Base-by-base conservation (phyloP, 768 basidiomycete genomes). In the Lactarius quietus region DNA sequence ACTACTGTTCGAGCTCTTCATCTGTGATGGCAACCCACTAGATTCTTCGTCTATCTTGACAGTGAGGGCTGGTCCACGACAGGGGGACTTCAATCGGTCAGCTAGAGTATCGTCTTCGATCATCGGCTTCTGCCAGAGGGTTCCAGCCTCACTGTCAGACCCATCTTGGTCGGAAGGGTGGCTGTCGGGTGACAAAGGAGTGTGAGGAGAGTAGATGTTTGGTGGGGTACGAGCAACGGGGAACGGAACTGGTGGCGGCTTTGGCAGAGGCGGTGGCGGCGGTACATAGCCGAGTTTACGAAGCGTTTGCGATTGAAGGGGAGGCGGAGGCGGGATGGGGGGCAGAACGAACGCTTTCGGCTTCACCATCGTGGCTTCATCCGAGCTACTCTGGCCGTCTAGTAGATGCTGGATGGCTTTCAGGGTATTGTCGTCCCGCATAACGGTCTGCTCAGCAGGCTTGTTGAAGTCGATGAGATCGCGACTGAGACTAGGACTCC, bases 111-210 rank as follows among this genome's bases (percentile, higher is more conserved):
- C 39, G 56, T 59, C 65, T 66, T 70, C 63, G 48, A 70, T 75
- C 48, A 81, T 80, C 29, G 76, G 74, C 61, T 73, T 79, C 57
- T 77, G 76, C 83, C 82, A 83, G 41, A 81, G 74, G 17, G 80
- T 82, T n/a, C 80, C 79, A 31, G 69, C 71, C 53, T 81, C 78
- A 31, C 79, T 80, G 58, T 85, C 85, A 10, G 81, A 83, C 23
- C 83, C 85, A 52, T 82, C 81, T 7, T 82, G 73, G 29, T 72
- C 69, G 29, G 68, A 56, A 41, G 62, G 61, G 20, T 68, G 68
- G 29, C 61, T 57, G 15, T 66, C 64, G 31, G 65, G 59, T 3
- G 70, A 64, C 20, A 64, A 36, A 18, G 64, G 69, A 23, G 67
- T 65, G 28, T 38, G 18, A n/a, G 68, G 62, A 6, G 69, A 41